Evolutionary conservation across 169 alveolate genomes (phyloP).

Genomic region (Plasmodium gaboni): DNA sequence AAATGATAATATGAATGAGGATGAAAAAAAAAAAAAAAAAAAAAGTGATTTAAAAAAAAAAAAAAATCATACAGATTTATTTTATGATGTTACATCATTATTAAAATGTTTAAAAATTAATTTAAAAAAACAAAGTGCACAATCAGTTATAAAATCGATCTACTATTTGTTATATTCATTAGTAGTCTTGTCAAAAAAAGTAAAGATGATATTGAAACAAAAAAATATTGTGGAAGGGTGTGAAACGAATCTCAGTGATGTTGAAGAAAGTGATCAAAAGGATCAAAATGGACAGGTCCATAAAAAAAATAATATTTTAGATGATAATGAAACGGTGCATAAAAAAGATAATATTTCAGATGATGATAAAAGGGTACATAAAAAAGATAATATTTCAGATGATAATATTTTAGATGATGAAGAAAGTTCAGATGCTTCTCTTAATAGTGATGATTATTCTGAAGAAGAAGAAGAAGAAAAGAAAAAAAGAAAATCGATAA

Average conservation of each 20-base stretch:
- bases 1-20: neutral
- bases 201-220: conserved; percentile 1
- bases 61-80: conserved; percentile 3
- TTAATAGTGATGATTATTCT: neutral
- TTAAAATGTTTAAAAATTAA: conserved; percentile 23
- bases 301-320: neutral
- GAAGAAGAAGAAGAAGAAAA: conserved; percentile 6
- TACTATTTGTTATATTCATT: conserved; percentile 9
- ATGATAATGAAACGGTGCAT: neutral
- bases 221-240: neutral
- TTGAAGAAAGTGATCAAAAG: neutral
- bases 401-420: neutral
- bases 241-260: neutral
- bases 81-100: conserved; percentile 16
- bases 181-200: conserved; percentile 3
- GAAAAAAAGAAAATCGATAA: neutral
- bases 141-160: conserved; percentile 1
- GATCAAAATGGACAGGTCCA: neutral
- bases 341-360: neutral
- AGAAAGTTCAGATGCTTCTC: neutral
- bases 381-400: too few species aligned
- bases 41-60: neutral
- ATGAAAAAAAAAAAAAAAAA: conserved; percentile 2
- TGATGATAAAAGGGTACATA: neutral
- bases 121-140: conserved; percentile 16